A percentile compares a stretch with the other conserved stretches of the same genome.
phyloP scores from a whole-genome alignment of 1,284 basidiomycete genomes.

The Boletellus dicymbophilus region DNA sequence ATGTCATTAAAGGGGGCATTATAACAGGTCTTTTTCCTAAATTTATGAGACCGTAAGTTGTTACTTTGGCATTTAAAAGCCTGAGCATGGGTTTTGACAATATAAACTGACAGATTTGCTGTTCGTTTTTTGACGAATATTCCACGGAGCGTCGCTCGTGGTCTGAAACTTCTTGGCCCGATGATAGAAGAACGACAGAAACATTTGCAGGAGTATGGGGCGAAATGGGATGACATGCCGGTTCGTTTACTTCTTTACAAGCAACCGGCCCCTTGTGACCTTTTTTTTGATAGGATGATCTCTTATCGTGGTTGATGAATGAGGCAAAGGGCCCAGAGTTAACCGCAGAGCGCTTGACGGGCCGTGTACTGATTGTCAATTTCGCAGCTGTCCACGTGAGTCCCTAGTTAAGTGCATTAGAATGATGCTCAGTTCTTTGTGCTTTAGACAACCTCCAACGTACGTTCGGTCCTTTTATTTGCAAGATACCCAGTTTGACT shows the following conservation, averaged over 20 bases:
- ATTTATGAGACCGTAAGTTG: slow-evolving; percentile 40
- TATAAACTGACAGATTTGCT: slow-evolving; percentile 1
- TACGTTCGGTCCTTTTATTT: background rate
- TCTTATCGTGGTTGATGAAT: slow-evolving; percentile 1
- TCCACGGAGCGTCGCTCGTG: background rate
- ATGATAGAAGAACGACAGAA: slow-evolving; percentile 40
- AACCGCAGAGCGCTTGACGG: slow-evolving; percentile 29
- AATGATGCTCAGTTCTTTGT: background rate
- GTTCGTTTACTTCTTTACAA: slow-evolving; percentile 22
- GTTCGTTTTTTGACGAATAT: background rate
- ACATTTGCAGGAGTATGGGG: slow-evolving; percentile 33
- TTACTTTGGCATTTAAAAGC: background rate
- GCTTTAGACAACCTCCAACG: background rate
- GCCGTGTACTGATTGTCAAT: slow-evolving; percentile 36
- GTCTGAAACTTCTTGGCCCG: slow-evolving; percentile 32
- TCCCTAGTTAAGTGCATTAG: background rate
- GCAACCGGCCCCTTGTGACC: background rate
- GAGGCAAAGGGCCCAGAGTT: background rate
- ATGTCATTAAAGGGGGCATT: slow-evolving; percentile 28
- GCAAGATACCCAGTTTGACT: background rate
- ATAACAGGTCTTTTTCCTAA: slow-evolving; percentile 38
- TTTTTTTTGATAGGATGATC: background rate
- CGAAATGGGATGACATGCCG: slow-evolving; percentile 40
- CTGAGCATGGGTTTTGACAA: background rate
- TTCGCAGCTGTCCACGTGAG: slow-evolving; percentile 34